Conservation (phyloP, 768 basidiomycete genomes). For the Lactarius indigo region DNA sequence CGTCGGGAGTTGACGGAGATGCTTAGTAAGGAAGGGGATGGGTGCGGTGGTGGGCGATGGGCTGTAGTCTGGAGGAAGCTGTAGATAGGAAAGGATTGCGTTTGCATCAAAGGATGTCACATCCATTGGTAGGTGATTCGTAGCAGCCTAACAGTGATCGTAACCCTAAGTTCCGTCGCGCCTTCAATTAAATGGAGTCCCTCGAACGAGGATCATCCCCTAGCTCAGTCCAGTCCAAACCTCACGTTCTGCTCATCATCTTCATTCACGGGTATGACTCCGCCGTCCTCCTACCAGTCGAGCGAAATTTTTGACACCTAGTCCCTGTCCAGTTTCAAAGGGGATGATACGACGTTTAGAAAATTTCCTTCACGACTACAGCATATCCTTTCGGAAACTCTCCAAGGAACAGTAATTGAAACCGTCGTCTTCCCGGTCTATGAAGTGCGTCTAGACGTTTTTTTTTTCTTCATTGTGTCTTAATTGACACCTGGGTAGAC, state of each 20-base stretch:
- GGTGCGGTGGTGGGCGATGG: conserved; percentile 60
- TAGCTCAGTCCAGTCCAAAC: conserved; percentile 10
- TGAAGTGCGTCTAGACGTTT: conserved; percentile 49
- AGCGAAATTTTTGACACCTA: background rate
- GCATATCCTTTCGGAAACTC: conserved; percentile 68
- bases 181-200: background rate
- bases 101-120: conserved; percentile 21
- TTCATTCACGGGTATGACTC: conserved; percentile 73
- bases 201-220: background rate
- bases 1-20: conserved; percentile 64
- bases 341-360: conserved; percentile 66
- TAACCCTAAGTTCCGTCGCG: background rate
- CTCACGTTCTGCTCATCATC: conserved; percentile 52
- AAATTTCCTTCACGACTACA: conserved; percentile 77
- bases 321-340: conserved; percentile 43
- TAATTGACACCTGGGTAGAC: conserved; percentile 46
- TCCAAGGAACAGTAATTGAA: conserved; percentile 56
- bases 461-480: background rate
- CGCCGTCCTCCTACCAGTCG: conserved; percentile 26
- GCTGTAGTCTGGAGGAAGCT: conserved; percentile 51
- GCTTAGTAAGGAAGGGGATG: conserved; percentile 56
- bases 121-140: conserved; percentile 1
- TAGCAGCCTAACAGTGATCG: background rate
- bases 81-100: conserved; percentile 47
- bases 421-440: conserved; percentile 86